Conservation (phyloP, 2,329 filamentous ascomycete species). For the Pyrenochaeta sp. region DNA sequence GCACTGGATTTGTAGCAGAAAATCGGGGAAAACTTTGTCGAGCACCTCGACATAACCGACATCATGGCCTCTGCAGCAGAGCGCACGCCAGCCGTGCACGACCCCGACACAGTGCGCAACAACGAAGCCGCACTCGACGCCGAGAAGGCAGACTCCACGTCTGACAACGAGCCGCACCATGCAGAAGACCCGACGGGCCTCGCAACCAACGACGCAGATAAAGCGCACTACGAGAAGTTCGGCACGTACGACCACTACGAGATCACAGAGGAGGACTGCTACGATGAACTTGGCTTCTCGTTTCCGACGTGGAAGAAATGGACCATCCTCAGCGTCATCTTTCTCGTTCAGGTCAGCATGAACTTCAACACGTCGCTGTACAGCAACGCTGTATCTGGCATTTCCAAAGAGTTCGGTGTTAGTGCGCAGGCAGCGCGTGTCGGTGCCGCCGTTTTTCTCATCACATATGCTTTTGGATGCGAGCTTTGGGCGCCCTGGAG, state of each 20-base stretch:
- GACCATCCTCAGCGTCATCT: slow-evolving; percentile 60
- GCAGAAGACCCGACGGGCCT: slow-evolving; percentile 22
- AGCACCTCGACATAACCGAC: no score
- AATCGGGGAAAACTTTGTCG: no score
- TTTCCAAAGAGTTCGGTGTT: slow-evolving; percentile 70
- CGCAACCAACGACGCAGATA: slow-evolving; percentile 29
- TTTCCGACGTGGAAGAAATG: slow-evolving; percentile 62
- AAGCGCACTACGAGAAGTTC: slow-evolving; percentile 39
- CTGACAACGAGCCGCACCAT: slow-evolving; percentile 23
- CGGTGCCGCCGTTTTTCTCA: slow-evolving; percentile 79
- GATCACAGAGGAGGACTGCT: slow-evolving; percentile 59
- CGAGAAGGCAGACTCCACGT: slow-evolving; percentile 35
- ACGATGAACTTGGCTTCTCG: slow-evolving; percentile 58
- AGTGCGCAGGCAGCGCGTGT: slow-evolving; percentile 72
- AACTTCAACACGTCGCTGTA: slow-evolving; percentile 67
- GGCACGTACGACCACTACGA: slow-evolving; percentile 56
- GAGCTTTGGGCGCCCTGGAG: slow-evolving; percentile 90
- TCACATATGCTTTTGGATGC: slow-evolving; percentile 84
- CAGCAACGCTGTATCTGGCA: slow-evolving; percentile 60
- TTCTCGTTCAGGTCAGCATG: slow-evolving; percentile 63
- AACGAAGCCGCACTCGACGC: slow-evolving; percentile 20
- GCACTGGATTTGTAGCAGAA: no score
- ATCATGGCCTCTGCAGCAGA: slow-evolving; percentile 27
- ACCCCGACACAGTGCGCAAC: slow-evolving; percentile 19
- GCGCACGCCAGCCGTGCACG: slow-evolving; percentile 22